Conservation (phyloP, 345 rosid species). For the Chamaenerion angustifolium region DNA sequence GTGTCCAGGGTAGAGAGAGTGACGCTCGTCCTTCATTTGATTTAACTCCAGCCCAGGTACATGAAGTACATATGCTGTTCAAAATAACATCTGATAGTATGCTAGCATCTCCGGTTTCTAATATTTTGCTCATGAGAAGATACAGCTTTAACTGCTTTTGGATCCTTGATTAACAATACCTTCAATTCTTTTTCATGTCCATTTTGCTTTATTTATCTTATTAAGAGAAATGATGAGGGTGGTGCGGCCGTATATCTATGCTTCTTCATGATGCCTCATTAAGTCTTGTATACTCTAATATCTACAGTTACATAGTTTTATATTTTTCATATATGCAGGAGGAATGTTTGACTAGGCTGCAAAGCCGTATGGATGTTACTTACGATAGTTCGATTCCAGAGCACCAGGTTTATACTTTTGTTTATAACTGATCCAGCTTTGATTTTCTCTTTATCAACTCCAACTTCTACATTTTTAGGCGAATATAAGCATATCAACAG, state of each 20-base stretch:
- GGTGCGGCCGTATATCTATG: too few species aligned
- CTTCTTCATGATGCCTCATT: too few species aligned
- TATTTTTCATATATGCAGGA: slow-evolving; percentile 36
- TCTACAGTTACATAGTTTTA: neutral
- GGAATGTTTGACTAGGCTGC: slow-evolving; percentile 74
- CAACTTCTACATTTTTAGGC: too few species aligned
- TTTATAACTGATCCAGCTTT: too few species aligned
- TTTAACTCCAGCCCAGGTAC: slow-evolving; percentile 86
- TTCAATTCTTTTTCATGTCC: too few species aligned
- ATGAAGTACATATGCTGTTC: too few species aligned
- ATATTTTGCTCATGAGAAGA: neutral
- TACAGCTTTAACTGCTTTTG: neutral
- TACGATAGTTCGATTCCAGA: slow-evolving; percentile 77
- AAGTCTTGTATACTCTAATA: too few species aligned
- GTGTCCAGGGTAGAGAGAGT: slow-evolving; percentile 80
- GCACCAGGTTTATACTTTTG: slow-evolving; percentile 44
- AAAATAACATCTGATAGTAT: too few species aligned
- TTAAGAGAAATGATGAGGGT: too few species aligned
- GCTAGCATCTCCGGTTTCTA: neutral
- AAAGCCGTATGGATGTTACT: slow-evolving; percentile 70
- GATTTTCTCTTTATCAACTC: too few species aligned
- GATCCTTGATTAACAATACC: neutral
- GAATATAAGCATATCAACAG: too few species aligned
- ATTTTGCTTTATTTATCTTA: too few species aligned
- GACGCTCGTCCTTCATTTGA: slow-evolving; percentile 90